Base-by-base conservation (phyloP, 257 asterid species). In the Primulina eburnea region DNA sequence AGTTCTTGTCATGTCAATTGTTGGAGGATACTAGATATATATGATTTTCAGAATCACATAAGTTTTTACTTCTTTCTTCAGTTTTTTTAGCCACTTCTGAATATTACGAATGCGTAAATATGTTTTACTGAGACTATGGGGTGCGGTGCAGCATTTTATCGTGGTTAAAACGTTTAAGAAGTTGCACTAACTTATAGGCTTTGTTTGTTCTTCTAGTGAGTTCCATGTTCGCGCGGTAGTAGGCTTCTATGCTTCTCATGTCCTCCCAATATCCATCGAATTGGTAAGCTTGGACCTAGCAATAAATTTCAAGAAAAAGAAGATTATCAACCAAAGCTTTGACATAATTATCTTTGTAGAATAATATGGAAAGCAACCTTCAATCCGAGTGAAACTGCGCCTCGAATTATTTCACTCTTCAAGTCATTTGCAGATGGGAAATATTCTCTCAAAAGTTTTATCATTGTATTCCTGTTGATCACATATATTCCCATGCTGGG, bases 241-340 rank as follows among this genome's bases (percentile, higher is more conserved):
- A 90, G 9, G 95, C 96, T 76, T 70, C 78, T 47, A 92, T 86
- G 83, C 85, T 90, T 72, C 87, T 83, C 90, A 92, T 88, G 65
- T 88, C 94, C 78, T 90, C 97, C 98, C 98, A 92, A 61, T 87
- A 84, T 10, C 90, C 98, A 29, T 80, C 78, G 29, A 92, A 92
- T 38, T 69, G 65, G 75, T 87, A 82, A 12, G 87, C 96, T 35
- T 78, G 70, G 56, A 89, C 66, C 96, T 89, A 69, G 67, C 62
- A 34, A 77, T 28, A 50, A 52, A 24, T 65, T 53, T 35, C 32
- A 16, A 8, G 5, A 10, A 60, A 60, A 37, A 56, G 38, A 28
- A 28, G 26, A 34, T 30, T 7, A 6, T 5, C 11, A 8, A 11
- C 24, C 11, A 18, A 30, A 7, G 57, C 37, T 21, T 12, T 28